A percentile compares a stretch with the other conserved stretches of the same genome.
Conservation (phyloP, 148 eudicot species). For the Polygonum aviculare region DNA sequence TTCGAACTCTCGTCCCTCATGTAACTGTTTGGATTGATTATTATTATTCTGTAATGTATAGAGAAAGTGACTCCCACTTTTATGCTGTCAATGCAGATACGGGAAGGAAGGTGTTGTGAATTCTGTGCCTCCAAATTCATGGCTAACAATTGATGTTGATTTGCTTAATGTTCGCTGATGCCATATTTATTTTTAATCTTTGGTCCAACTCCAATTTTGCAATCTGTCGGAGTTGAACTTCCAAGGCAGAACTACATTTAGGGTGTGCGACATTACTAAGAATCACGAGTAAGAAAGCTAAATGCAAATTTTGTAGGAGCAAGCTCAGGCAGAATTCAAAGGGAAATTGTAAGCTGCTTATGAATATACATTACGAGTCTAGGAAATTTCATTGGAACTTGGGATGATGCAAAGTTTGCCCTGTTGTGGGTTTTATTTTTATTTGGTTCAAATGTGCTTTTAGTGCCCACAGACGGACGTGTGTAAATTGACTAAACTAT, state of each 20-base stretch:
- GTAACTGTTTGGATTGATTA: not conserved
- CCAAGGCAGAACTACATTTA: not conserved
- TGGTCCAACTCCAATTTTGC: slow-evolving; percentile 2
- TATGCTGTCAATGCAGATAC: slow-evolving; percentile 29
- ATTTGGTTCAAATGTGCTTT: too few species aligned
- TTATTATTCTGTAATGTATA: slow-evolving; percentile 4
- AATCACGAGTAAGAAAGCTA: not conserved
- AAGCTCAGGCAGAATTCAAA: not conserved
- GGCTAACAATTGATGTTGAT: slow-evolving; percentile 70
- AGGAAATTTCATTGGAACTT: too few species aligned
- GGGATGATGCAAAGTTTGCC: too few species aligned
- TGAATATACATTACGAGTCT: too few species aligned
- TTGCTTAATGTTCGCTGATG: slow-evolving; percentile 38
- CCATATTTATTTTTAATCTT: not conserved
- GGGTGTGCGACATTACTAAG: not conserved
- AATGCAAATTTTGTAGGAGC: not conserved
- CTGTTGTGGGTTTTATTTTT: too few species aligned
- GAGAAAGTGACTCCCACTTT: not conserved
- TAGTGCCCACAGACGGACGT: too few species aligned
- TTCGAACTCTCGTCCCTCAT: not conserved
- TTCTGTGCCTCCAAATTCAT: slow-evolving; percentile 69
- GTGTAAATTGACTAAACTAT: too few species aligned
- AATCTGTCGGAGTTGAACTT: not conserved
- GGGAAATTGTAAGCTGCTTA: too few species aligned
- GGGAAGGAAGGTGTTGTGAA: slow-evolving; percentile 40